phyloP scores from a whole-genome alignment of 2,329 filamentous ascomycete genomes.

The Ophiostoma quercus region DNA sequence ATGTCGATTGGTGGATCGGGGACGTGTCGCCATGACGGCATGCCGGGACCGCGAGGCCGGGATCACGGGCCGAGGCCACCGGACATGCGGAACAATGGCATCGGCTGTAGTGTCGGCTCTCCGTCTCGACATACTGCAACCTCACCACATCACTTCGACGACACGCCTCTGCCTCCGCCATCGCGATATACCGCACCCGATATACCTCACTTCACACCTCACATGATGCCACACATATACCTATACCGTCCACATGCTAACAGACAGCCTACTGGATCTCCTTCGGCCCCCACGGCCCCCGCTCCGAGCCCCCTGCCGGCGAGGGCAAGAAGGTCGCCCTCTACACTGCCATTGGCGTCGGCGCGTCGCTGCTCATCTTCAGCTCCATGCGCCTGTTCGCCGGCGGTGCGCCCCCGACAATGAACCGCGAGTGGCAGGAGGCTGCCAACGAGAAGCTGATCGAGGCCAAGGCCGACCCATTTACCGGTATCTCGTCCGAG shows the following conservation, averaged over 20 bases:
- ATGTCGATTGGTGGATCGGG: neutral
- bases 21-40: neutral
- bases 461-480: conserved; percentile 78
- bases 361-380: conserved; percentile 66
- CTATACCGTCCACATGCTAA: neutral
- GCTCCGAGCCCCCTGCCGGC: conserved; percentile 73
- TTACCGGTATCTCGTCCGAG: conserved; percentile 75
- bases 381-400: conserved; percentile 64
- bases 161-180: too few species aligned
- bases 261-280: conserved; percentile 94
- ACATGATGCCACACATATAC: neutral
- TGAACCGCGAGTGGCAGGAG: conserved; percentile 98
- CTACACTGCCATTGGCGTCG: conserved; percentile 65
- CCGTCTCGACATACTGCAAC: neutral
- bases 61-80: neutral
- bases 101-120: neutral
- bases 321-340: conserved; percentile 74
- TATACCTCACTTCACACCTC: neutral
- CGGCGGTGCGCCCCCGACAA: conserved; percentile 69
- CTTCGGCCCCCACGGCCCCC: conserved; percentile 93
- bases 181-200: neutral
- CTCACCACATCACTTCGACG: neutral
- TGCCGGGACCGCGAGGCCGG: neutral
- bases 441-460: conserved; percentile 87
- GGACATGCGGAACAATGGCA: neutral